phyloP scores from a whole-genome alignment of 2,329 filamentous ascomycete genomes.

The Alternaria postmessia region DNA sequence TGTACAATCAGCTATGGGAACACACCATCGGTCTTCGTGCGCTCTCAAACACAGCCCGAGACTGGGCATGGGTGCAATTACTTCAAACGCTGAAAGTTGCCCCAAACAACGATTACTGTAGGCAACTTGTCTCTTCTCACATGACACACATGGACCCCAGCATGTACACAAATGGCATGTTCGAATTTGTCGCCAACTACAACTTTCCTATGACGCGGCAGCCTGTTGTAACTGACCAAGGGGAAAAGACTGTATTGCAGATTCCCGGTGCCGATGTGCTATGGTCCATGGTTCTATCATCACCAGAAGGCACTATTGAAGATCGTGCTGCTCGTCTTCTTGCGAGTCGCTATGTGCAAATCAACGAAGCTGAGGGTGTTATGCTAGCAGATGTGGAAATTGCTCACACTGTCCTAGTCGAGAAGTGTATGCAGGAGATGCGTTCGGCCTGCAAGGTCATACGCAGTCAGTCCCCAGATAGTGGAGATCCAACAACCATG shows the following conservation, averaged over 20 bases:
- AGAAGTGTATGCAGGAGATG: conserved; percentile 74
- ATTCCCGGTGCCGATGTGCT: conserved; percentile 71
- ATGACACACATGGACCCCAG: conserved; percentile 65
- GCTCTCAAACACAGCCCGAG: conserved; percentile 67
- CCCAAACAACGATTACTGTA: conserved; percentile 42
- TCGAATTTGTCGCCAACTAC: conserved; percentile 67
- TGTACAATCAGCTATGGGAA: conserved; percentile 74
- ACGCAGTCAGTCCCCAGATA: conserved; percentile 7
- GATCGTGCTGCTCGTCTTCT: conserved; percentile 73
- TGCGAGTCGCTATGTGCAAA: conserved; percentile 75
- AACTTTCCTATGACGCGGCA: conserved; percentile 32
- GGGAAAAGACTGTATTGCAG: conserved; percentile 52
- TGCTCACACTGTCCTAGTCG: conserved; percentile 74
- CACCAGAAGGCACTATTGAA: conserved; percentile 71
- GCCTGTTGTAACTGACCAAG: conserved; percentile 24
- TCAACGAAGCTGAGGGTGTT: conserved; percentile 47
- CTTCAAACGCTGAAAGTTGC: conserved; percentile 29
- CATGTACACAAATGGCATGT: conserved; percentile 67
- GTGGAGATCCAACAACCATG: conserved; percentile 15
- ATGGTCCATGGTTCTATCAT: conserved; percentile 82
- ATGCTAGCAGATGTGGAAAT: conserved; percentile 59
- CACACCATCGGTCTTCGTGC: conserved; percentile 72
- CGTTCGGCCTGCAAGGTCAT: conserved; percentile 31
- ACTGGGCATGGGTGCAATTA: conserved; percentile 69
- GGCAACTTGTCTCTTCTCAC: conserved; percentile 55